Conservation (phyloP, 768 basidiomycete species). For the Boletus subcaerulescens region DNA sequence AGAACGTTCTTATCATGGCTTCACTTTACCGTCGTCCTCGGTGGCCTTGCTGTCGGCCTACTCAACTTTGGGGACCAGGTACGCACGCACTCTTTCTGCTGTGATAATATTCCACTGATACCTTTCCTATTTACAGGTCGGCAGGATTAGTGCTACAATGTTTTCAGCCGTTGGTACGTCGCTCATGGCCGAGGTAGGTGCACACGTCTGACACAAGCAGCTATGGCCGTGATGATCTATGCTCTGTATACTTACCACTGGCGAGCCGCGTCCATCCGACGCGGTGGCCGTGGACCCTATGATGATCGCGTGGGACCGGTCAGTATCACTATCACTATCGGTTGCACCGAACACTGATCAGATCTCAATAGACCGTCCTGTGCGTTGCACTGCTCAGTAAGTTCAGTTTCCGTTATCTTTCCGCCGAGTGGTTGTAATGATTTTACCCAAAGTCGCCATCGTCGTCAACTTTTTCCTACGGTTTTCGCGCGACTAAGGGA, state of each 20-base stretch:
- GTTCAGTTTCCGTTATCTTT: conserved; percentile 13
- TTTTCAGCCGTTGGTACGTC: conserved; percentile 88
- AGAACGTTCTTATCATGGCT: conserved; percentile 98
- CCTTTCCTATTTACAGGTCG: conserved; percentile 51
- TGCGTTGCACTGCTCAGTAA: conserved; percentile 79
- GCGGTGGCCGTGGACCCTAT: conserved; percentile 90
- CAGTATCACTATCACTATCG: conserved; percentile 37
- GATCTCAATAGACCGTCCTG: conserved; percentile 60
- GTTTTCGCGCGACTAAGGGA: conserved; percentile 46
- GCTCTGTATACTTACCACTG: conserved; percentile 95
- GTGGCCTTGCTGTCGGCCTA: conserved; percentile 92
- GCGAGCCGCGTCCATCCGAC: conserved; percentile 90
- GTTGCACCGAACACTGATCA: conserved; percentile 8
- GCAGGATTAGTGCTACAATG: conserved; percentile 94
- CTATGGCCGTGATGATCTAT: conserved; percentile 96
- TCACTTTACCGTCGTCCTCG: conserved; percentile 96
- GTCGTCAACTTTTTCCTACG: conserved; percentile 83
- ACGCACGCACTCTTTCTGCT: background rate
- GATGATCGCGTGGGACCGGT: conserved; percentile 96
- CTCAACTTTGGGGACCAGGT: conserved; percentile 98
- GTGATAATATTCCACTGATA: background rate
- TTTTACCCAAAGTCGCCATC: conserved; percentile 59
- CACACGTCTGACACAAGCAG: conserved; percentile 39
- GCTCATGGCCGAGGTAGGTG: background rate
- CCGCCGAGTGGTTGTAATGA: background rate